These are phyloP conservation scores for Trichophyton mentagrophytes DNA, from an alignment of 2,329 filamentous ascomycete genomes.

Conservation along the genomic window DNA sequence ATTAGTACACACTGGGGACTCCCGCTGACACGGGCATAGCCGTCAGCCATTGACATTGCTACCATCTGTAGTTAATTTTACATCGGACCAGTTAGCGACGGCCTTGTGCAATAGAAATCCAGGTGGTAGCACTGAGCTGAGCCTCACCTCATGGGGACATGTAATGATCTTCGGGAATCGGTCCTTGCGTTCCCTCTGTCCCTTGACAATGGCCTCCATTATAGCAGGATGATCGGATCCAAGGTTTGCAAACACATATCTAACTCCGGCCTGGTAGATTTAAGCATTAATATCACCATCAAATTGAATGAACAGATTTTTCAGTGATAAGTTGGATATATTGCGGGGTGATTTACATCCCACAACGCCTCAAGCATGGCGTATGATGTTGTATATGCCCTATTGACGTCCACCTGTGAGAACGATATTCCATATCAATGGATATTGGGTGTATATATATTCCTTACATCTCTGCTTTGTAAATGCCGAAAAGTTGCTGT, in stretches of 20 bases:
- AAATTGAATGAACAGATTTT: no score
- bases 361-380: slow-evolving; percentile 73
- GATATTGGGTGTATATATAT: neutral
- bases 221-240: slow-evolving; percentile 57
- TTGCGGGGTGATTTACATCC: slow-evolving; percentile 46
- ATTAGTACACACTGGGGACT: slow-evolving; percentile 66
- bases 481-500: no score
- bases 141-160: slow-evolving; percentile 60
- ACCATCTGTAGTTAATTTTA: slow-evolving; percentile 52
- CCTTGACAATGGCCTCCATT: slow-evolving; percentile 68
- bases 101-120: neutral
- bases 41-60: slow-evolving; percentile 72
- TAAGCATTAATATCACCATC: neutral
- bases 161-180: slow-evolving; percentile 63
- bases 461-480: neutral
- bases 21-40: slow-evolving; percentile 59
- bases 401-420: neutral
- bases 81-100: slow-evolving; percentile 1
- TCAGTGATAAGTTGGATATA: neutral
- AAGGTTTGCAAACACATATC: slow-evolving; percentile 41
- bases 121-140: neutral
- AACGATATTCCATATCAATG: neutral
- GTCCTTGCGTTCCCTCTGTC: slow-evolving; percentile 51
- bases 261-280: slow-evolving; percentile 33
- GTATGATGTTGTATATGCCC: slow-evolving; percentile 56